Base-by-base conservation (phyloP, 305 asterid genomes). In the Rubia tinctorum region DNA sequence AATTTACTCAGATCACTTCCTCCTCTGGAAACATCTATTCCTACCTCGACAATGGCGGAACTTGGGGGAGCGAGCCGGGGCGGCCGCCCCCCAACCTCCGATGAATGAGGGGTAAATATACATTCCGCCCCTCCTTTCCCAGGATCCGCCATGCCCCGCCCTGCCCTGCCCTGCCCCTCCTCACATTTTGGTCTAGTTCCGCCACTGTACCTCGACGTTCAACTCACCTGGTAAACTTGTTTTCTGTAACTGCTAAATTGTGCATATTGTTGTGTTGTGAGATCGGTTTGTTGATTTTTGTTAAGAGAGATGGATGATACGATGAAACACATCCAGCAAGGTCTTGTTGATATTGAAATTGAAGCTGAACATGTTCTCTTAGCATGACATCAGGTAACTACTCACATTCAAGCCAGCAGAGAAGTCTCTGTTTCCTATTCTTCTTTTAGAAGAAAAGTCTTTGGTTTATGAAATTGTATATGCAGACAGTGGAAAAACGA, bases 401-500 rank as follows among this genome's bases (percentile, higher is more conserved):
- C 22, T 5, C 59, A 15, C 22, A 9, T 27, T 2, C 2, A 27
- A 43, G 25, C 51, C 43, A 65, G 20, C 37, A 22, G 37, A 64
- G 14, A 30, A 44, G 6, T 11, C n/a, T 59, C 43, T 49, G 6
- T 6, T 25, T 69, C 47, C 2, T 37, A 13, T 66, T 76, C 62
- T 23, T 58, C 37, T n/a, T 59, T 76, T n/a, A n/a, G n/a, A 61
- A 15, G 44, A 44, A 44, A 64, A 39, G 34, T 74, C 15, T 59
- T 45, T 27, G 30, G 12, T 56, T 53, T 68, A 18, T 75, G 78
- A 47, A 72, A 63, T 71, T 75, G 75, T 73, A 34, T 61, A 40
- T 84, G 91, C 90, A 91, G 98, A 61, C 86, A 74, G 91, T 94
- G 80, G 98, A 91, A 77, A n/a, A 89, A 80, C 59, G 98, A 94